A percentile compares a stretch with the other conserved stretches of the same genome.
phyloP scores from a whole-genome alignment of 805 yeast species.

The Yarrowia sp. region DNA sequence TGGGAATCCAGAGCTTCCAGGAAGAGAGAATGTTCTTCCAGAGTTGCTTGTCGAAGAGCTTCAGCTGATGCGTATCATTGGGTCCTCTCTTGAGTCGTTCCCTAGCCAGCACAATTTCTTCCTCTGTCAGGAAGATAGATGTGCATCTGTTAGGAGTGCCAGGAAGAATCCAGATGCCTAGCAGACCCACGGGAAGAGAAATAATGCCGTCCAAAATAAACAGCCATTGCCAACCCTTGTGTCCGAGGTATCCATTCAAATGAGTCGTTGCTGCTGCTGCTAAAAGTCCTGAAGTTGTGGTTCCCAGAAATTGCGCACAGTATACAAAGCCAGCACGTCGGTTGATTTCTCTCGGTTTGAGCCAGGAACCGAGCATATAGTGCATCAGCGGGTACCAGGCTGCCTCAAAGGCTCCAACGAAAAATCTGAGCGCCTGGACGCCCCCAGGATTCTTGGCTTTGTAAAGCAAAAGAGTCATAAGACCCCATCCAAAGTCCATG shows the following conservation, averaged over 20 bases:
- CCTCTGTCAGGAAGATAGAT: conserved; percentile 34
- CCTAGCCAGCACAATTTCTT: conserved; percentile 35
- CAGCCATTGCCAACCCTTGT: conserved; percentile 58
- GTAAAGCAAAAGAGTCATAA: conserved; percentile 32
- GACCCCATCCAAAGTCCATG: conserved; percentile 36
- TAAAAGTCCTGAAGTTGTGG: conserved; percentile 59
- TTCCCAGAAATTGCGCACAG: conserved; percentile 45
- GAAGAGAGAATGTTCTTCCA: conserved; percentile 53
- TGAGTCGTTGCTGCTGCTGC: conserved; percentile 53
- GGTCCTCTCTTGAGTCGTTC: conserved; percentile 27
- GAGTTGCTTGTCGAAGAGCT: conserved; percentile 43
- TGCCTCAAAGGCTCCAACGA: conserved; percentile 38
- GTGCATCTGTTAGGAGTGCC: conserved; percentile 47
- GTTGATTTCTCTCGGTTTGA: conserved; percentile 36
- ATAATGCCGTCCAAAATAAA: conserved; percentile 60
- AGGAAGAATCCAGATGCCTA: conserved; percentile 48
- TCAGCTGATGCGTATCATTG: neutral
- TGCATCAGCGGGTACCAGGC: conserved; percentile 36
- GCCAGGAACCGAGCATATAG: conserved; percentile 37
- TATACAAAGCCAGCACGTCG: conserved; percentile 41
- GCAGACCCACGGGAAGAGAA: conserved; percentile 42
- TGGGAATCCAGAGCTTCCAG: conserved; percentile 60
- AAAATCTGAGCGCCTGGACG: conserved; percentile 37
- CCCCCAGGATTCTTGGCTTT: conserved; percentile 33
- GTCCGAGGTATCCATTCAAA: conserved; percentile 51